Evolutionary conservation across 139 green algal genomes (phyloP).

Genomic region (Tetratostichococcus sp.): DNA sequence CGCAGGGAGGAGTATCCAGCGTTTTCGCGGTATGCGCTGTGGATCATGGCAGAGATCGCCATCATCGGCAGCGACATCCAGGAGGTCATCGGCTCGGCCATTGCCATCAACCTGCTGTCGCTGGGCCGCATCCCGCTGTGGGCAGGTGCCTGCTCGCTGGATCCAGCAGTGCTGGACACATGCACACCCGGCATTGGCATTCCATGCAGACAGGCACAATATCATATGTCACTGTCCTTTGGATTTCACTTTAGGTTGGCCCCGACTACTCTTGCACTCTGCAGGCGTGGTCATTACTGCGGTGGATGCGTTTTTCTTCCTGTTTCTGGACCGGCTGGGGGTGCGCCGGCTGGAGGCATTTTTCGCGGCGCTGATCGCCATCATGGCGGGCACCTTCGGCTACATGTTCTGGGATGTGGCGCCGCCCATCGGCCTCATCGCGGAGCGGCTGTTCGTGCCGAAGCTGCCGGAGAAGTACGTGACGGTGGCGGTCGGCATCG

Average conservation of each 20-base stretch:
- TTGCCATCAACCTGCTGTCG: conserved; percentile 74
- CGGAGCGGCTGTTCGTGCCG: neutral
- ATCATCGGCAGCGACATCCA: conserved; percentile 86
- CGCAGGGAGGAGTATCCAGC: conserved; percentile 36
- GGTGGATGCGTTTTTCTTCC: conserved; percentile 46
- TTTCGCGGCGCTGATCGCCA: conserved; percentile 57
- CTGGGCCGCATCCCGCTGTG: conserved; percentile 61
- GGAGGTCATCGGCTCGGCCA: conserved; percentile 75
- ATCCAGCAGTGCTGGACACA: no score
- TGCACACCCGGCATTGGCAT: no score
- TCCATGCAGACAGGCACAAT: no score
- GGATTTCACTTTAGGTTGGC: no score
- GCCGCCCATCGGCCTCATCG: conserved; percentile 14
- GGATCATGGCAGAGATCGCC: conserved; percentile 82
- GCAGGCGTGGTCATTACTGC: conserved; percentile 52
- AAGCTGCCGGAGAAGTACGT: conserved; percentile 7
- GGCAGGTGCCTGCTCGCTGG: conserved; percentile 11
- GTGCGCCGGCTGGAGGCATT: conserved; percentile 71
- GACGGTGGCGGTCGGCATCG: conserved; percentile 46
- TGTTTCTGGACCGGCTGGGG: conserved; percentile 58
- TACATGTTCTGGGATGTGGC: conserved; percentile 36
- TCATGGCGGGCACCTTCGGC: conserved; percentile 66
- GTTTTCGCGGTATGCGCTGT: conserved; percentile 48
- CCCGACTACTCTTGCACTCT: conserved; percentile 1
- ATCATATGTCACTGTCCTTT: no score